Evolutionary conservation across 495 filamentous ascomycete species (phyloP).

Genomic region (Penicillium antarcticum): DNA sequence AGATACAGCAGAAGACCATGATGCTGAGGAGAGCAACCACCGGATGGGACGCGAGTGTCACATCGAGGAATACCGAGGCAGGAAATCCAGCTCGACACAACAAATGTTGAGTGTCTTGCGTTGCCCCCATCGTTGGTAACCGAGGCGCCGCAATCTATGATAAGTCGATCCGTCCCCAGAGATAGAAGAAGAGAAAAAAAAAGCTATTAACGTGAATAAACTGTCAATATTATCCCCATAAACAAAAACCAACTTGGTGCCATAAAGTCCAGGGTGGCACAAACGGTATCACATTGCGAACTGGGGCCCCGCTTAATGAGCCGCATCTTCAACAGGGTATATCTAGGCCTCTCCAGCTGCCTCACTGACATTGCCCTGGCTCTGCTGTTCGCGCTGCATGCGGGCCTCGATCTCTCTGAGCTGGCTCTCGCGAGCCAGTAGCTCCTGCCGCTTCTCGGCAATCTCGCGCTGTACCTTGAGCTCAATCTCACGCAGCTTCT

Average conservation of each 20-base stretch:
- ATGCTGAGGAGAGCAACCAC: background rate
- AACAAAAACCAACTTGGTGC: conserved; percentile 40
- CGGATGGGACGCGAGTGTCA: background rate
- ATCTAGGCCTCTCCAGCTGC: conserved; percentile 44
- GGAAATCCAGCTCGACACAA: background rate
- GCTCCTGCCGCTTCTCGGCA: conserved; percentile 98
- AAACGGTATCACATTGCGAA: conserved; percentile 38
- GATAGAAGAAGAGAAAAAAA: conserved; percentile 27
- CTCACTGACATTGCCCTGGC: conserved; percentile 39
- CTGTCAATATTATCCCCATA: conserved; percentile 48
- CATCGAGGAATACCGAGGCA: background rate
- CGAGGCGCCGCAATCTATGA: conserved; percentile 22
- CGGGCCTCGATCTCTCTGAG: conserved; percentile 89
- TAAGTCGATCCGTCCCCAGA: conserved; percentile 21
- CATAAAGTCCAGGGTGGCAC: conserved; percentile 42
- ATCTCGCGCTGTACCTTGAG: conserved; percentile 99
- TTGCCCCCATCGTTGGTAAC: conserved; percentile 23
- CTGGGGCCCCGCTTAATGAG: conserved; percentile 31
- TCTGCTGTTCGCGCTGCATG: conserved; percentile 69
- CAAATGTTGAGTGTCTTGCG: background rate
- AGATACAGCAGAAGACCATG: conserved; percentile 16
- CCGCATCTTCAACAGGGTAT: conserved; percentile 30
- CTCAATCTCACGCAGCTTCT: conserved; percentile 99
- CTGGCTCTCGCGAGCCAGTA: conserved; percentile 96
- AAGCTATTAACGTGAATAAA: conserved; percentile 51